Base-by-base conservation (phyloP, 345 rosid genomes). In the Arabidopsis arenosa region DNA sequence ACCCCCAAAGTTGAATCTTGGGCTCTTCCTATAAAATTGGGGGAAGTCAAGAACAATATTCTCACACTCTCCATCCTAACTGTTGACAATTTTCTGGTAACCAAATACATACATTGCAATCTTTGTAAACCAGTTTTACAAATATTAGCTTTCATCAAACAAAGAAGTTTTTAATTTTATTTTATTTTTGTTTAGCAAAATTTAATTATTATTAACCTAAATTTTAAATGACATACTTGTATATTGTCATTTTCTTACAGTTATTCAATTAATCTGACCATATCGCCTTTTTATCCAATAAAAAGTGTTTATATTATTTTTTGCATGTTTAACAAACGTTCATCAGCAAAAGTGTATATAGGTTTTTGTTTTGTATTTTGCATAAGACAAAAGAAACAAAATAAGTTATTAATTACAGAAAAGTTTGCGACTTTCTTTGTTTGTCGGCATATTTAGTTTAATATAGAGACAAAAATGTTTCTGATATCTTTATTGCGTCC, bases 1-100 rank as follows among this genome's bases (percentile, higher is more conserved):
- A 17, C 10, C 55, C 14, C 12, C 35, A 21, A 66, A 21, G 35
- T 36, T 51, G 21, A 36, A 66, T 33, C 47, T 21, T 35, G 36
- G 23, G 48, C 21, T 18, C 47, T 59, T 36, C 75, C 55, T 71
- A 71, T 71, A 71, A 60, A 71, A 60, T 59, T 60, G 39, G 2
- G 60, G 37, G 59, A 36, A 59, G 49, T 36, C 17, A 35, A 35
- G 67, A 47, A 47, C 57, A 48, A 35, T 48, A 14, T 58, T 48
- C 58, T 48, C 35, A 54, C 54, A 49, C 11, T 17, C 26, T 17
- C 26, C 26, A 15, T 49, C 54, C 54, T 17, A 26, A 49, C 17
- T 49, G 18, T 49, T 49, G 54, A 49, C 12, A 17, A 49, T 17
- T 49, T 49, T 18, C 5, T 17, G 54, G 54, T 49, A 49, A 49